Conservation (phyloP, 495 filamentous ascomycete genomes). For the Darksidea phi region DNA sequence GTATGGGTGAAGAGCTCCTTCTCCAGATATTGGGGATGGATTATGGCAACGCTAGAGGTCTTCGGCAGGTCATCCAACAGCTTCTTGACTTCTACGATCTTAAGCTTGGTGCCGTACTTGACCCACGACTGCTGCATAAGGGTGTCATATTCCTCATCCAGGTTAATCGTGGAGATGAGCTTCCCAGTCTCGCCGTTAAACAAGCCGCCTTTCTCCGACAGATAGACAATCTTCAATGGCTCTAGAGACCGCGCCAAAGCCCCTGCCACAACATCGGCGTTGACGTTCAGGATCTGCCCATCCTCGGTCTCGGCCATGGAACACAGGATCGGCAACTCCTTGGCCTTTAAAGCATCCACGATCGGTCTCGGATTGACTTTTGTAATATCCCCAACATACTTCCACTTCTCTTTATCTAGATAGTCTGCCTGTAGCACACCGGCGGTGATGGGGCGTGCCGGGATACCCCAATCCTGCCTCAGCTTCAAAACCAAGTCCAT, state of each 20-base stretch:
- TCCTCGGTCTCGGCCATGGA: constrained; percentile 95
- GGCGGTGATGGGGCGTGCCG: constrained; percentile 85
- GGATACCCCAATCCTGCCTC: constrained; percentile 79
- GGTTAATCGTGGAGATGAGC: constrained; percentile 96
- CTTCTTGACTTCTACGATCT: constrained; percentile 99
- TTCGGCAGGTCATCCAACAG: constrained; percentile 81
- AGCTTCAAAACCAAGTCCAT: constrained; percentile 90
- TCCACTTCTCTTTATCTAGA: constrained; percentile 90
- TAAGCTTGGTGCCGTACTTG: constrained; percentile 88
- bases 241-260: constrained; percentile 86
- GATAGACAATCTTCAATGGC: constrained; percentile 96
- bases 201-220: constrained; percentile 94
- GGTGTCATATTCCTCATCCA: constrained; percentile 95
- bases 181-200: constrained; percentile 91
- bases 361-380: constrained; percentile 89
- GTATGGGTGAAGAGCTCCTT: constrained; percentile 97
- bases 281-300: constrained; percentile 95
- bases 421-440: constrained; percentile 96
- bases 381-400: constrained; percentile 92
- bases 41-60: constrained; percentile 94
- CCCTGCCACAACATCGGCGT: constrained; percentile 93
- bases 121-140: constrained; percentile 97
- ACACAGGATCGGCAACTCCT: constrained; percentile 90
- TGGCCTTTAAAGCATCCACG: constrained; percentile 85
- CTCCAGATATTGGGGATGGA: constrained; percentile 89